A percentile compares a stretch with the other conserved stretches of the same genome.
phyloP scores from a whole-genome alignment of 2,329 filamentous ascomycete genomes.

The Claviceps quebecensis region DNA sequence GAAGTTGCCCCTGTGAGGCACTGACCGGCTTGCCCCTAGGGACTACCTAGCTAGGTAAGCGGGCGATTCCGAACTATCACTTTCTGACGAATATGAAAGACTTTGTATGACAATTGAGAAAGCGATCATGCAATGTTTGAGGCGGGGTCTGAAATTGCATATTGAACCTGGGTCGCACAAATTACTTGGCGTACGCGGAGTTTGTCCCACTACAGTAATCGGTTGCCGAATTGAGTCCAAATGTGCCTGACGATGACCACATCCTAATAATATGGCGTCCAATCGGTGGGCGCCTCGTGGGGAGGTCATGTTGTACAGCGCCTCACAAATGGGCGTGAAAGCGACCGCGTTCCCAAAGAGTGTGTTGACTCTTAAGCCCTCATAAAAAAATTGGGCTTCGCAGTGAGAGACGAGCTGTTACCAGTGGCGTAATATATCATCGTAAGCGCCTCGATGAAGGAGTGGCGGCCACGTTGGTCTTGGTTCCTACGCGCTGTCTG shows the following conservation, averaged over 20 bases:
- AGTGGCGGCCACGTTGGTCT: not conserved
- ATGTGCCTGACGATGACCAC: slow-evolving; percentile 2
- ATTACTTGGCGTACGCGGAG: not conserved
- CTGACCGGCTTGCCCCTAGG: not conserved
- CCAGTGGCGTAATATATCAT: not conserved
- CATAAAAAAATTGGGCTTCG: not conserved
- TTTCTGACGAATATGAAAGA: not conserved
- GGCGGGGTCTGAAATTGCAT: slow-evolving; percentile 1
- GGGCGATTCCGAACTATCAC: not conserved
- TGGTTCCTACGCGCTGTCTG: not conserved
- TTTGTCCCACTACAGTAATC: not conserved
- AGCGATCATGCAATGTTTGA: not conserved
- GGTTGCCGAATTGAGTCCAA: not conserved
- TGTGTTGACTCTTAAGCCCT: too few species aligned
- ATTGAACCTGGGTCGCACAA: not conserved
- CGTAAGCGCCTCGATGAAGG: not conserved
- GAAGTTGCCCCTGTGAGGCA: not conserved
- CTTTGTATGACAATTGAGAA: not conserved
- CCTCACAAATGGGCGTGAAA: not conserved
- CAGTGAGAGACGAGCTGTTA: not conserved
- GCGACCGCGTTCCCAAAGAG: not conserved
- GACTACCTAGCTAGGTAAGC: not conserved
- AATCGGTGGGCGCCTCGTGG: slow-evolving; percentile 1
- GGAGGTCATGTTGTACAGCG: not conserved
- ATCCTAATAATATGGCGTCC: not conserved